These are phyloP conservation scores for Pyrenophora teres DNA, from an alignment of 2,329 filamentous ascomycete species.

Conservation along the genomic window DNA sequence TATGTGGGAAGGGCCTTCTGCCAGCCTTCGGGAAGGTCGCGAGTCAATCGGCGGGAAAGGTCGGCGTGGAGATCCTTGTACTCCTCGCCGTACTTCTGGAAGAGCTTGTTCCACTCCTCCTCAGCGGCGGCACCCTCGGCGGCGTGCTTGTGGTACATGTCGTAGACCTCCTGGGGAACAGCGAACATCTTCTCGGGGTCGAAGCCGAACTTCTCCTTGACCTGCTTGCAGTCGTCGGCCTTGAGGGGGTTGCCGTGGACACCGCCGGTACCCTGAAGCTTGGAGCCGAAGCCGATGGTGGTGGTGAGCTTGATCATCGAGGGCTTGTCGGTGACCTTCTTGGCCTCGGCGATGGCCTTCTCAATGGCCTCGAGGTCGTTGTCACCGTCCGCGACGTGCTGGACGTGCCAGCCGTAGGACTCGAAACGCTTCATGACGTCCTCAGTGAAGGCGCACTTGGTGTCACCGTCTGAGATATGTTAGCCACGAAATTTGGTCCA, in stretches of 20 bases:
- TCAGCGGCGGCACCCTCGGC: slow-evolving; percentile 86
- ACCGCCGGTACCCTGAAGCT: slow-evolving; percentile 88
- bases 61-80: slow-evolving; percentile 81
- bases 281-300: slow-evolving; percentile 95
- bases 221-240: slow-evolving; percentile 87
- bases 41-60: slow-evolving; percentile 76
- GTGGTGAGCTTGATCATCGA: slow-evolving; percentile 95
- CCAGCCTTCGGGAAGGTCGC: slow-evolving; percentile 93
- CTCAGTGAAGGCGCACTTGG: slow-evolving; percentile 95
- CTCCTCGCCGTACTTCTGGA: slow-evolving; percentile 81
- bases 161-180: slow-evolving; percentile 93
- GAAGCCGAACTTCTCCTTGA: slow-evolving; percentile 96
- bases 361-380: slow-evolving; percentile 85
- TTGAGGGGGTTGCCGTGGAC: slow-evolving; percentile 97
- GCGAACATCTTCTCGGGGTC: slow-evolving; percentile 91
- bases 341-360: slow-evolving; percentile 81
- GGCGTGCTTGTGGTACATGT: slow-evolving; percentile 83
- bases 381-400: slow-evolving; percentile 86
- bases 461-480: slow-evolving; percentile 75
- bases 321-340: slow-evolving; percentile 93
- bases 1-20: slow-evolving; percentile 91
- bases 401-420: slow-evolving; percentile 93
- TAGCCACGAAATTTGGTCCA: slow-evolving; percentile 8
- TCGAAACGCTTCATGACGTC: slow-evolving; percentile 95
- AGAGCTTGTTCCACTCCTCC: slow-evolving; percentile 92